Evolutionary conservation across 2,329 filamentous ascomycete species (phyloP).

Genomic region (Seiridium cupressi): DNA sequence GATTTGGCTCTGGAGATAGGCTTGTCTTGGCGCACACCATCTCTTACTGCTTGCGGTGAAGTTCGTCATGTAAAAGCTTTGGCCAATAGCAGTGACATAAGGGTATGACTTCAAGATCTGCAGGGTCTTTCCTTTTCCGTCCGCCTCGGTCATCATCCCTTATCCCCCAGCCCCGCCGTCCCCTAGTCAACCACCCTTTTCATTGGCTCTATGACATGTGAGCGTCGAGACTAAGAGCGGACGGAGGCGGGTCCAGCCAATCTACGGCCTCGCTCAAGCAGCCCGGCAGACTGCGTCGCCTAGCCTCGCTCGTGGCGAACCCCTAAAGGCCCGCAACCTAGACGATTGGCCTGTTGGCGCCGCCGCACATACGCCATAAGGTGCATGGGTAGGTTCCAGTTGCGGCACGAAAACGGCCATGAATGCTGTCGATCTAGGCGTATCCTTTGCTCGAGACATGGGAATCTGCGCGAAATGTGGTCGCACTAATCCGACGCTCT

Average conservation of each 20-base stretch:
- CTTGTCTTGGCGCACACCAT: neutral
- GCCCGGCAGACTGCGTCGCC: neutral
- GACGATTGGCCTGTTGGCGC: conserved; percentile 20
- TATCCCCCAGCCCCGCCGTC: neutral
- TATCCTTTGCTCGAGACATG: neutral
- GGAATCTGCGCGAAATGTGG: neutral
- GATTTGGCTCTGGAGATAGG: no score
- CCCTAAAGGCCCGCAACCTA: conserved; percentile 17
- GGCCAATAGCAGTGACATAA: conserved; percentile 22
- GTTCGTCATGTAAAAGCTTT: neutral
- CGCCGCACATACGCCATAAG: conserved; percentile 23
- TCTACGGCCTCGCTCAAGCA: neutral
- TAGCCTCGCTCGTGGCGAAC: conserved; percentile 12
- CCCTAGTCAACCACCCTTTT: neutral
- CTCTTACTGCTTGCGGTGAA: no score
- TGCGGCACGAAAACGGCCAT: conserved; percentile 21
- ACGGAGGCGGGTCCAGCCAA: neutral
- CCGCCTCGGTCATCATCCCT: neutral
- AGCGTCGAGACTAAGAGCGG: neutral
- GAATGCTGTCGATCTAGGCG: conserved; percentile 23
- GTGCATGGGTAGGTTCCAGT: conserved; percentile 20
- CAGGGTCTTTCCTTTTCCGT: conserved; percentile 28
- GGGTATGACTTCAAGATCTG: conserved; percentile 32
- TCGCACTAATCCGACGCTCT: conserved; percentile 2
- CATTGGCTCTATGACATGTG: neutral